Evolutionary conservation across 2,329 filamentous ascomycete species (phyloP).

Genomic region (Ophiostoma himal-ulmi): DNA sequence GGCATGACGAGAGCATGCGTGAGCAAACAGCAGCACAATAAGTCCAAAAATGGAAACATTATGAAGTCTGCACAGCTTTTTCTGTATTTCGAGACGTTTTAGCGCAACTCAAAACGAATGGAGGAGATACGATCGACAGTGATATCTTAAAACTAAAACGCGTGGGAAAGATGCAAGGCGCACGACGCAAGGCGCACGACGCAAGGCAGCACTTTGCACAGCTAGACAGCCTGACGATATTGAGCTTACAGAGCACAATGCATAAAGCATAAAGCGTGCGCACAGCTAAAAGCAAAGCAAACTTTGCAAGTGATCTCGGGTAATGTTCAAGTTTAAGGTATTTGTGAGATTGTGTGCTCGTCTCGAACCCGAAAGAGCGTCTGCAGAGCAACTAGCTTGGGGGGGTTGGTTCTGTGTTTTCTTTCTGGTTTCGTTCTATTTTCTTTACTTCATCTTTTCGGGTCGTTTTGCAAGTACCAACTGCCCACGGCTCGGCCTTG

Average conservation of each 20-base stretch:
- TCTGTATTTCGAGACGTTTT: background rate
- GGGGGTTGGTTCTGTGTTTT: too few species aligned
- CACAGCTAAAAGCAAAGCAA: background rate
- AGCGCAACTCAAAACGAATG: background rate
- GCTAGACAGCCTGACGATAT: background rate
- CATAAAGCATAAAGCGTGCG: background rate
- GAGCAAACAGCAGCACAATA: background rate
- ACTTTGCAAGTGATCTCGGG: too few species aligned
- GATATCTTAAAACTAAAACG: background rate
- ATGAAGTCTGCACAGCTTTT: too few species aligned
- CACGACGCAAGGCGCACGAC: background rate
- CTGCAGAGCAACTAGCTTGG: background rate
- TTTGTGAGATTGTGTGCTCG: background rate
- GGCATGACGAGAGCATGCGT: background rate
- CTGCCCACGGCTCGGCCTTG: constrained; percentile 2
- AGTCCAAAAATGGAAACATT: background rate
- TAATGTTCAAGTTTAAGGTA: background rate
- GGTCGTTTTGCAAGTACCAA: background rate
- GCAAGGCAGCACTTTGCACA: background rate
- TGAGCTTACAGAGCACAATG: background rate
- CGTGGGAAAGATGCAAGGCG: background rate
- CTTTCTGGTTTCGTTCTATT: background rate
- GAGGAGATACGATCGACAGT: background rate
- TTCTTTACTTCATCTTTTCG: background rate
- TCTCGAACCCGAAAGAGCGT: background rate